phyloP scores from a whole-genome alignment of 2,329 filamentous ascomycete genomes.

The Chaetomium globosum region DNA sequence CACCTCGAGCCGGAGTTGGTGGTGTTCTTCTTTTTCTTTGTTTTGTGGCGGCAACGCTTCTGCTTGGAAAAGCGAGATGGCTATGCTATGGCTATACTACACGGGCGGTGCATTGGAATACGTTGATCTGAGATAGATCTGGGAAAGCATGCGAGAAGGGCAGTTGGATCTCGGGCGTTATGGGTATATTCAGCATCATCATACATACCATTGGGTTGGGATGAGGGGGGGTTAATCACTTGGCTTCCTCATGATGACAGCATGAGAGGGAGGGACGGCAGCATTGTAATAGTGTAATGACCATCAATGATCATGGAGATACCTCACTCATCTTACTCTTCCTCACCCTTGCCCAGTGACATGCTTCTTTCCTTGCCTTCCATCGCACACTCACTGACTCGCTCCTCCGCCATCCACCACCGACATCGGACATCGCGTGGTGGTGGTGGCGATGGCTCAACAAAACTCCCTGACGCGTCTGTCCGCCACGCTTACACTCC shows the following conservation, averaged over 20 bases:
- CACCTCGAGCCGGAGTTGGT: constrained; percentile 7
- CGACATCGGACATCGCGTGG: not conserved
- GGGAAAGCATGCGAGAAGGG: not conserved
- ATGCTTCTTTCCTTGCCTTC: not conserved
- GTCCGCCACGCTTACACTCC: not conserved
- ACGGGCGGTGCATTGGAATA: constrained; percentile 12
- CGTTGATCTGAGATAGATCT: constrained; percentile 18
- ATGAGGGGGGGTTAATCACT: not conserved
- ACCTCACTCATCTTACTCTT: not conserved
- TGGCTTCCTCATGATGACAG: not conserved
- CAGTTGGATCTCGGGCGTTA: not conserved
- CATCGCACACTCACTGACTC: not conserved
- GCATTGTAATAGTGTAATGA: constrained; percentile 18
- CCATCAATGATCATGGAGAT: constrained; percentile 7
- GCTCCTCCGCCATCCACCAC: not conserved
- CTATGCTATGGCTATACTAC: not conserved
- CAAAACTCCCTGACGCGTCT: not conserved
- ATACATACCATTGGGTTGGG: not conserved
- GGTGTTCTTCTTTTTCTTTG: not conserved
- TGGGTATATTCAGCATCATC: constrained; percentile 1
- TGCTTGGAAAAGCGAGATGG: constrained; percentile 3
- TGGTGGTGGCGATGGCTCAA: not conserved
- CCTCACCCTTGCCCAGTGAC: not conserved
- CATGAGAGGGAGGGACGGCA: not conserved
- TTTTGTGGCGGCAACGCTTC: not conserved